A percentile compares a stretch with the other conserved stretches of the same genome.
These are phyloP conservation scores for Colletotrichum falcatum DNA, from an alignment of 2,329 filamentous ascomycete genomes.

Conservation along the genomic window DNA sequence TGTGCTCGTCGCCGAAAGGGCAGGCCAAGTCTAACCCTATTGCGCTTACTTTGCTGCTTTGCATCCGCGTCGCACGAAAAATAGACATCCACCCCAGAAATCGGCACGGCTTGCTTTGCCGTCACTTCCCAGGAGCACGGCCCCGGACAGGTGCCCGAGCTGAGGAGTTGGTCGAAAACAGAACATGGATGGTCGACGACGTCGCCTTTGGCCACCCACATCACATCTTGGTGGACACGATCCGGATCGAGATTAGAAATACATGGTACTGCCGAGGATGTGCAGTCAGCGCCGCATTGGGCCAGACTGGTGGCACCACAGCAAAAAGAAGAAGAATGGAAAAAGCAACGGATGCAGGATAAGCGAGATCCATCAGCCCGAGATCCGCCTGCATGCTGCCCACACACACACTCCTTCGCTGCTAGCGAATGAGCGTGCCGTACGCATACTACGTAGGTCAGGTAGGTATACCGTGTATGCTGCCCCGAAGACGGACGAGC, in stretches of 20 bases:
- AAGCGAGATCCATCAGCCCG: slow-evolving; percentile 13
- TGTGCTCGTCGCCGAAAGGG: slow-evolving; percentile 15
- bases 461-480: neutral
- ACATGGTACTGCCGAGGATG: neutral
- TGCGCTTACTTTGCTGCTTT: slow-evolving; percentile 30
- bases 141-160: neutral
- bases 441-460: neutral
- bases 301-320: slow-evolving; percentile 3
- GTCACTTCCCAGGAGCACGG: neutral
- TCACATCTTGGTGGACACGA: neutral
- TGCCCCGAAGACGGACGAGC: neutral
- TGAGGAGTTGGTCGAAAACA: neutral
- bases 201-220: neutral
- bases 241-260: slow-evolving; percentile 4
- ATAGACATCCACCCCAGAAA: slow-evolving; percentile 11
- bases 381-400: neutral
- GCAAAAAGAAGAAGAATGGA: neutral
- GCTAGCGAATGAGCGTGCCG: slow-evolving; percentile 12
- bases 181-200: neutral
- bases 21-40: slow-evolving; percentile 16
- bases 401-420: slow-evolving; percentile 5
- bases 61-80: slow-evolving; percentile 15
- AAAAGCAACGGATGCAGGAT: slow-evolving; percentile 23
- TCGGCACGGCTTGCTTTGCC: neutral
- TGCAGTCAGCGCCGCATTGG: neutral